Evolutionary conservation across 371 early-diverging fungal genomes (phyloP), one percentile per base, ranked within the genome.

Genomic region (Mortierella sp.): DNA sequence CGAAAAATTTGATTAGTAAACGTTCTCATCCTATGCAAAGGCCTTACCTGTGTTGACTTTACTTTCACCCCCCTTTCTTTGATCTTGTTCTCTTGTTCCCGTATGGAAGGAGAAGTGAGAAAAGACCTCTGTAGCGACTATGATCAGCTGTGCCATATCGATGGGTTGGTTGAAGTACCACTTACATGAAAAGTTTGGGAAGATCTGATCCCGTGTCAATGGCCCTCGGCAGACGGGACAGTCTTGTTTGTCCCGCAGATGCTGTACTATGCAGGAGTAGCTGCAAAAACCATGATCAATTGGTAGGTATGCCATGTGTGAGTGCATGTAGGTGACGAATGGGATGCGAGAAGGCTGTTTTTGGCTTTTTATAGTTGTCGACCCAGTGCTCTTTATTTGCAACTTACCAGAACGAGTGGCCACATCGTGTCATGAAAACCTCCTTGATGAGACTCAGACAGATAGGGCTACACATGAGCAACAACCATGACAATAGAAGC

Each of bases 371-470:
- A 44, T 1, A 16, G n/a, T 57, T 45, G 3, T n/a, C 2, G 21
- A 21, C 31, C 24, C 34, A 11, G 47, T 28, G 45, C 14, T 42
- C 28, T 47, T n/a, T 9, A 26, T 57, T 57, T 26, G 13, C 45
- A 8, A 74, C 71, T 83, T 91, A 94, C 95, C 97, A 97, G 88
- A 95, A 97, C 1, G 96, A 95, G 88, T 97, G 97, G 0, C 97
- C 96, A 88, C 97, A 97, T n/a, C 90, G 88, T 1, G 96, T 93
- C 82, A 94, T 92, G 79, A 93, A 96, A 0, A 96, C 96, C 65
- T 96, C 94, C 47, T 88, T 88, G 80, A 97, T 95, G 24, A 92
- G 83, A 47, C 94, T 91, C 42, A 93, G 90, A 78, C 97, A 97
- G 38, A 97, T 93, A 13, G 93, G 94, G 80, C 96, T 95, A 80